These are phyloP conservation scores for Ustilago tritici DNA, from an alignment of 1,284 basidiomycete species.

Conservation along the genomic window DNA sequence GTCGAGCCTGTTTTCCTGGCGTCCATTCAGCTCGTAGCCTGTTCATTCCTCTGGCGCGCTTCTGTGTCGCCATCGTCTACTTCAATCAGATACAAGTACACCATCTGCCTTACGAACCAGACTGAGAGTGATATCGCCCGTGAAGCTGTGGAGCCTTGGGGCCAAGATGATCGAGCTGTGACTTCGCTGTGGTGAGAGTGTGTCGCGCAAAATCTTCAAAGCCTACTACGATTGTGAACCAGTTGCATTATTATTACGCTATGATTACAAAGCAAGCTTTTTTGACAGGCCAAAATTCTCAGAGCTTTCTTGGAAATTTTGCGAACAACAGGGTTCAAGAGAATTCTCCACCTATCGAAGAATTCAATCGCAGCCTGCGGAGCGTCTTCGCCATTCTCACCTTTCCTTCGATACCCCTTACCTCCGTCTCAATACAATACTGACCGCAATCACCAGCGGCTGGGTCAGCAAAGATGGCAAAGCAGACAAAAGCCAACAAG, in stretches of 20 bases:
- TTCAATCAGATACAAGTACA: background rate
- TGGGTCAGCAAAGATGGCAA: conserved; percentile 55
- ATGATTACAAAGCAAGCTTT: conserved; percentile 17
- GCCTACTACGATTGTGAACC: background rate
- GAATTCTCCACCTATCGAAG: conserved; percentile 12
- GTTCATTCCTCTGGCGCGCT: background rate
- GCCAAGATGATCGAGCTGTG: background rate
- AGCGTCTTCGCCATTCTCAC: background rate
- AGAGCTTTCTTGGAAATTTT: conserved; percentile 19
- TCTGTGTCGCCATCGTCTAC: too few species aligned
- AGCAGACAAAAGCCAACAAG: conserved; percentile 64
- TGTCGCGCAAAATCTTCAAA: background rate
- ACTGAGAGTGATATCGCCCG: background rate
- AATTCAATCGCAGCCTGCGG: background rate
- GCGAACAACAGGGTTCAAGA: conserved; percentile 1
- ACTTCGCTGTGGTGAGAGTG: background rate
- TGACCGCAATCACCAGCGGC: background rate
- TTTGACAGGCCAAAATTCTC: conserved; percentile 13
- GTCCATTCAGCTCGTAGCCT: conserved; percentile 30
- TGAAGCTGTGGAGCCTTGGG: background rate
- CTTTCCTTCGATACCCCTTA: background rate
- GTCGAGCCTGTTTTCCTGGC: conserved; percentile 40
- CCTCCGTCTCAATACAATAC: background rate
- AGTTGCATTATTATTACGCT: background rate
- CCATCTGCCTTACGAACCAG: background rate